A percentile compares a stretch with the other conserved stretches of the same genome.
Conservation (phyloP, 345 rosid species). For the Erodium maritimum region DNA sequence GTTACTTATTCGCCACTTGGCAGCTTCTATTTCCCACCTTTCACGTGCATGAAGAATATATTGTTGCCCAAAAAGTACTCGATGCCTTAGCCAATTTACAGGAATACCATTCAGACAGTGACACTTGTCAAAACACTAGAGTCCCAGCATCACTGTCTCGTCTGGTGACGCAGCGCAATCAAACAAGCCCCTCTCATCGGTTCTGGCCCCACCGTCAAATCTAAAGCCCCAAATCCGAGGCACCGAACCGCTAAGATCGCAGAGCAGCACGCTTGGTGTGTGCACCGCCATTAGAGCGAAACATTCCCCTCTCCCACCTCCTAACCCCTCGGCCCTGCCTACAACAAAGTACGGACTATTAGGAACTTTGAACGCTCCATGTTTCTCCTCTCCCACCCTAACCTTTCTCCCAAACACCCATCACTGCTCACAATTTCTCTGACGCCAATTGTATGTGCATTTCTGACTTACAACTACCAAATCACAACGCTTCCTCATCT, state of each 20-base stretch:
- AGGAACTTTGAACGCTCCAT: not conserved
- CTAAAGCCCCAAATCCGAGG: not conserved
- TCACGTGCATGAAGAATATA: no score
- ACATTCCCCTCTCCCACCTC: constrained; percentile 6
- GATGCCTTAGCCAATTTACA: no score
- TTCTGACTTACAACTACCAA: not conserved
- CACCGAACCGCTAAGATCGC: not conserved
- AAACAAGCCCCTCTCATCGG: not conserved
- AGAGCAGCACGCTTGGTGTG: not conserved
- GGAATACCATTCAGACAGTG: no score
- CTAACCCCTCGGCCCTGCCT: not conserved
- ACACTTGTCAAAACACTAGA: no score
- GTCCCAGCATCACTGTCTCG: no score
- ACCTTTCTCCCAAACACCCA: not conserved
- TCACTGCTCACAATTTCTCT: not conserved
- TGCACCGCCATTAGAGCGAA: not conserved
- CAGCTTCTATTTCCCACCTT: no score
- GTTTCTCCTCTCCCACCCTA: not conserved
- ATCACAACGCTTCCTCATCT: not conserved
- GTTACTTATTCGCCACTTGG: no score
- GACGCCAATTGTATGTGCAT: not conserved
- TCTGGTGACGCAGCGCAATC: no score
- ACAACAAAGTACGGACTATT: no score
- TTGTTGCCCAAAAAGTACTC: no score
- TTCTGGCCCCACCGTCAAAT: not conserved